A percentile compares a stretch with the other conserved stretches of the same genome.
These are phyloP conservation scores for Lipomyces yarrowii DNA, from an alignment of 1,139 yeast species.

Conservation along the genomic window DNA sequence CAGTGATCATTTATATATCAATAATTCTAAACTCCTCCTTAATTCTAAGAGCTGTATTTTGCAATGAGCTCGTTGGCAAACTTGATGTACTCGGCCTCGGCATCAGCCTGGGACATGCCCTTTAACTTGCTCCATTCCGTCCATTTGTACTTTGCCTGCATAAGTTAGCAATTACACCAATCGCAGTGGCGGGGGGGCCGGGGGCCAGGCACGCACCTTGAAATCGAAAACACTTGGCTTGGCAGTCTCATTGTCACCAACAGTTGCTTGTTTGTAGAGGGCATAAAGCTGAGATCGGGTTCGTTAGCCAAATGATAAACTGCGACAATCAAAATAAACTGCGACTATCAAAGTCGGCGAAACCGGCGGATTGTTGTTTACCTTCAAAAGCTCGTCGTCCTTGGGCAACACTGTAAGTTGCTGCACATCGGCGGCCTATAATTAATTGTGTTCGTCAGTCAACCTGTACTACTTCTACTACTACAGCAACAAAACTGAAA, in stretches of 20 bases:
- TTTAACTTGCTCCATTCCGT: constrained; percentile 89
- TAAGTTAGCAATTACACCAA: neutral
- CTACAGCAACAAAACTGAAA: too few relatives aligned
- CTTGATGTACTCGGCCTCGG: constrained; percentile 81
- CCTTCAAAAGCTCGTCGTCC: constrained; percentile 78
- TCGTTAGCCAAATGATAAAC: neutral
- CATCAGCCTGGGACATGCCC: constrained; percentile 87
- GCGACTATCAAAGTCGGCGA: too few relatives aligned
- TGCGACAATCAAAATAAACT: too few relatives aligned
- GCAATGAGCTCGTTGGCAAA: constrained; percentile 69
- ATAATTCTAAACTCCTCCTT: neutral
- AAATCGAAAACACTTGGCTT: constrained; percentile 85
- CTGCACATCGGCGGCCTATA: constrained; percentile 78
- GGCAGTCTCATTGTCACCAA: constrained; percentile 85
- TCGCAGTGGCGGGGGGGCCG: too few relatives aligned
- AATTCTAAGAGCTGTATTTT: constrained; percentile 44
- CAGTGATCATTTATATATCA: neutral
- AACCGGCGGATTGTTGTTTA: too few relatives aligned
- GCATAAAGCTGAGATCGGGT: constrained; percentile 61
- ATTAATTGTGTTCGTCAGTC: too few relatives aligned
- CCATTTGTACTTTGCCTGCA: constrained; percentile 92
- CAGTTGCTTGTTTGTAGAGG: constrained; percentile 93
- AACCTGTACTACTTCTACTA: neutral
- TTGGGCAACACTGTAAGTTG: constrained; percentile 73
- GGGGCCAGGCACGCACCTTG: too few relatives aligned